phyloP scores from a whole-genome alignment of 2,329 filamentous ascomycete species.

The Teratosphaeria gauchensis region DNA sequence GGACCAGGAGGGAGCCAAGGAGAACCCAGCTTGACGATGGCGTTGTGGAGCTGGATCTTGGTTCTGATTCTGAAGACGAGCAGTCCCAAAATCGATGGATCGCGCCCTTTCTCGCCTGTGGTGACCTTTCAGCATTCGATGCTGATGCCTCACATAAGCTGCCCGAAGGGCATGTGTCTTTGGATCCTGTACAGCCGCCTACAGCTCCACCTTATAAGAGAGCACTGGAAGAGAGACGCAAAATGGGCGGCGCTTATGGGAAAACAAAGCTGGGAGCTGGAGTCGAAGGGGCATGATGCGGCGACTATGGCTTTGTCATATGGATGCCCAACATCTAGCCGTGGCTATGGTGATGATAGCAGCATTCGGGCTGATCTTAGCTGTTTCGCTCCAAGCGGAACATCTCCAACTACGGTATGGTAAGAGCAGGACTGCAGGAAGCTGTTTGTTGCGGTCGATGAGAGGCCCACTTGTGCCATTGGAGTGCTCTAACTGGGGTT shows the following conservation, averaged over 20 bases:
- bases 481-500: no score
- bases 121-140: constrained; percentile 88
- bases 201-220: constrained; percentile 92
- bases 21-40: constrained; percentile 36
- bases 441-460: no score
- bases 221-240: constrained; percentile 73
- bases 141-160: constrained; percentile 90
- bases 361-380: no score
- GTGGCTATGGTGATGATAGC: no score
- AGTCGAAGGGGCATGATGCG: neutral
- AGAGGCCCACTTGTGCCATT: no score
- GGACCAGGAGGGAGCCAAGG: neutral
- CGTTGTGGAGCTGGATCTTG: constrained; percentile 37
- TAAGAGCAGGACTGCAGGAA: no score
- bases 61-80: constrained; percentile 37
- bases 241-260: constrained; percentile 65
- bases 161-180: constrained; percentile 72
- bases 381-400: no score
- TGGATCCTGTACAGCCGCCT: constrained; percentile 89
- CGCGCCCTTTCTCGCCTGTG: constrained; percentile 92
- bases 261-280: constrained; percentile 48
- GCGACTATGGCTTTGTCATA: no score
- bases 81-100: constrained; percentile 62
- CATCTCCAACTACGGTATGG: no score
- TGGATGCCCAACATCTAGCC: no score